These are phyloP conservation scores for Cladochytrium replicatum DNA, from an alignment of 192 early-diverging fungal genomes.

Conservation along the genomic window DNA sequence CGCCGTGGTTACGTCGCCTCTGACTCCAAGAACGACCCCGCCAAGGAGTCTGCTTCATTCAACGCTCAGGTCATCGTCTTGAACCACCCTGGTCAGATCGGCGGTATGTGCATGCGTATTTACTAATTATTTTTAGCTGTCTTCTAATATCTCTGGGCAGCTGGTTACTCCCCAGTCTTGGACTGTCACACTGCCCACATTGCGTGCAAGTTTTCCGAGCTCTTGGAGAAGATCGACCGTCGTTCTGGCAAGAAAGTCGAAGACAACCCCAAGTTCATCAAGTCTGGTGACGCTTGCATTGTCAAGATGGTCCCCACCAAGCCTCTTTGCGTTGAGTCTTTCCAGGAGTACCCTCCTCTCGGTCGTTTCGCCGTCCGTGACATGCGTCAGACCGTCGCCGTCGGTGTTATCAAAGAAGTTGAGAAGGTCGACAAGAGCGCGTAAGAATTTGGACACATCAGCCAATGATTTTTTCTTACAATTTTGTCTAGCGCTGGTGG, in stretches of 20 bases:
- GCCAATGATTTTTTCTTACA: too few species aligned
- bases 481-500: constrained; percentile 14
- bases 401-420: constrained; percentile 92
- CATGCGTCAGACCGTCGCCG: constrained; percentile 94
- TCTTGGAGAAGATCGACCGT: constrained; percentile 90
- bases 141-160: too few species aligned
- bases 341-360: constrained; percentile 84
- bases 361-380: constrained; percentile 97
- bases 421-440: constrained; percentile 75
- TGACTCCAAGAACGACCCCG: constrained; percentile 95
- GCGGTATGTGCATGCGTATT: too few species aligned
- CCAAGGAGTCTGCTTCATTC: constrained; percentile 86
- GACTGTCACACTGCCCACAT: constrained; percentile 95
- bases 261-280: constrained; percentile 90
- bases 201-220: constrained; percentile 91
- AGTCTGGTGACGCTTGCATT: constrained; percentile 90
- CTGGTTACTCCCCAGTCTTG: constrained; percentile 91
- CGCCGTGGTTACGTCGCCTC: constrained; percentile 92
- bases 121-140: background rate
- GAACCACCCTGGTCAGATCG: constrained; percentile 94
- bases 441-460: too few species aligned
- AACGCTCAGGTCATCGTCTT: constrained; percentile 91
- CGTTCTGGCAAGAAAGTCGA: constrained; percentile 89
- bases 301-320: constrained; percentile 92
- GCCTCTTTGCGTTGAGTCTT: constrained; percentile 94